These are phyloP conservation scores for Xylaria sp. DNA, from an alignment of 2,329 filamentous ascomycete genomes.

Conservation along the genomic window DNA sequence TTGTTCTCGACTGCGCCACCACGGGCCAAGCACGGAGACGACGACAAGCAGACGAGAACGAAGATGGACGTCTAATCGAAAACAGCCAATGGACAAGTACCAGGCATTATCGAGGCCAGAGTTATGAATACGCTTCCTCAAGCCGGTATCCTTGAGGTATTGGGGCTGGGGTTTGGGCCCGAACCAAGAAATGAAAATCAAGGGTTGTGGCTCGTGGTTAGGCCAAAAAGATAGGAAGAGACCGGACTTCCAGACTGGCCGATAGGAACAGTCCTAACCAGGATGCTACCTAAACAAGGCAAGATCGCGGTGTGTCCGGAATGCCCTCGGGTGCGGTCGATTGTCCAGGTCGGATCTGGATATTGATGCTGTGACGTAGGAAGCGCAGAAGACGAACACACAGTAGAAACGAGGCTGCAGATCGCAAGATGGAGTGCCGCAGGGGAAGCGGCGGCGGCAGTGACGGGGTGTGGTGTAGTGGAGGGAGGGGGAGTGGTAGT, in stretches of 20 bases:
- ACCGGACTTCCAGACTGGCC: slow-evolving; percentile 1
- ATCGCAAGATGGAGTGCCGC: slow-evolving; percentile 23
- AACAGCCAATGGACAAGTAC: slow-evolving; percentile 28
- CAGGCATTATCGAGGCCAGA: slow-evolving; percentile 24
- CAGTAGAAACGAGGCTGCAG: slow-evolving; percentile 28
- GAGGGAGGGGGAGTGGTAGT: slow-evolving; percentile 13
- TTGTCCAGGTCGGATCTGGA: background rate
- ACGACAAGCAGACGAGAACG: slow-evolving; percentile 12
- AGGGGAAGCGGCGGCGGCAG: slow-evolving; percentile 20
- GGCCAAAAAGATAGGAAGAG: slow-evolving; percentile 8
- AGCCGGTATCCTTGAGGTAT: slow-evolving; percentile 1
- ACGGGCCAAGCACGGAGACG: slow-evolving; percentile 10
- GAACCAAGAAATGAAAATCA: slow-evolving; percentile 10
- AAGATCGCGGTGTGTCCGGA: slow-evolving; percentile 11
- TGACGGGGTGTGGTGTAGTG: slow-evolving; percentile 1
- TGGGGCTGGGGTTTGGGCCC: slow-evolving; percentile 15
- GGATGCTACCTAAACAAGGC: slow-evolving; percentile 8
- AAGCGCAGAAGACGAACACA: slow-evolving; percentile 10
- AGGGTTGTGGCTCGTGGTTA: slow-evolving; percentile 12
- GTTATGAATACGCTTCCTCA: background rate
- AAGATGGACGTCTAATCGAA: slow-evolving; percentile 25
- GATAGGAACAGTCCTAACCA: slow-evolving; percentile 14
- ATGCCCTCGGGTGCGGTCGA: slow-evolving; percentile 3
- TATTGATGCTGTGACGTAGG: slow-evolving; percentile 26
- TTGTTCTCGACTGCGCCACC: slow-evolving; percentile 45